A percentile compares a stretch with the other conserved stretches of the same genome.
Conservation (phyloP, 1,139 yeast genomes). For the Taphrina pruni region DNA sequence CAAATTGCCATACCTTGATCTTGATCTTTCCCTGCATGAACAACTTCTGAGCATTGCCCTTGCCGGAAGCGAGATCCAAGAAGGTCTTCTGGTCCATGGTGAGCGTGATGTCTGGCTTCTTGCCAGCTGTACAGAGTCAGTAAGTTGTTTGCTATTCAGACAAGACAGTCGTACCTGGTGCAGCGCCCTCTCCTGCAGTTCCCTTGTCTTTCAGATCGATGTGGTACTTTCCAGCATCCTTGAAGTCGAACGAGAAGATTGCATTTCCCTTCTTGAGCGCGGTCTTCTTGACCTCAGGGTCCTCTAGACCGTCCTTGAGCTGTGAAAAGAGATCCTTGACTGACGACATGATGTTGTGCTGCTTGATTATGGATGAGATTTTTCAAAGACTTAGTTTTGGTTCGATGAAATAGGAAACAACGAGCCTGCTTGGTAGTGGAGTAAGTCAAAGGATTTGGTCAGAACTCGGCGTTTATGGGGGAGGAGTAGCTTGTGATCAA, state of each 20-base stretch:
- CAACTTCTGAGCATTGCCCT: slow-evolving; percentile 81
- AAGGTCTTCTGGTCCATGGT: slow-evolving; percentile 64
- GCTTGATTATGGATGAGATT: not conserved
- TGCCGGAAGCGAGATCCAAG: slow-evolving; percentile 71
- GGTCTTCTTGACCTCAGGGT: slow-evolving; percentile 35
- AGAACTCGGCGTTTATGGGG: not conserved
- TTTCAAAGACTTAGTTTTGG: too few species aligned
- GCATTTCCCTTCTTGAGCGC: slow-evolving; percentile 61
- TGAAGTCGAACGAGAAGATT: slow-evolving; percentile 68
- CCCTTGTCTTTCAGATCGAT: slow-evolving; percentile 66
- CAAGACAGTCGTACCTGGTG: slow-evolving; percentile 26
- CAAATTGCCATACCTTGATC: slow-evolving; percentile 52
- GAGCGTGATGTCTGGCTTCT: slow-evolving; percentile 70
- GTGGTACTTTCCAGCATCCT: slow-evolving; percentile 37
- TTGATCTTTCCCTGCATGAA: slow-evolving; percentile 83
- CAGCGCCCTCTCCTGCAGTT: slow-evolving; percentile 57
- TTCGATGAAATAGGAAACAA: not conserved
- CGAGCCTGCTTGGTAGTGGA: not conserved
- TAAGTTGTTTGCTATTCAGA: not conserved
- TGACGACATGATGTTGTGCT: slow-evolving; percentile 20
- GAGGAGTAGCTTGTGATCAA: slow-evolving; percentile 7
- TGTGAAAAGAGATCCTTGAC: slow-evolving; percentile 36
- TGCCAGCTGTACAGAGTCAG: slow-evolving; percentile 49
- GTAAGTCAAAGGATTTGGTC: not conserved
- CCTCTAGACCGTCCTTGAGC: slow-evolving; percentile 32